Evolutionary conservation across 371 early-diverging fungal genomes (phyloP).

Genomic region (Conidiobolus incongruus): DNA sequence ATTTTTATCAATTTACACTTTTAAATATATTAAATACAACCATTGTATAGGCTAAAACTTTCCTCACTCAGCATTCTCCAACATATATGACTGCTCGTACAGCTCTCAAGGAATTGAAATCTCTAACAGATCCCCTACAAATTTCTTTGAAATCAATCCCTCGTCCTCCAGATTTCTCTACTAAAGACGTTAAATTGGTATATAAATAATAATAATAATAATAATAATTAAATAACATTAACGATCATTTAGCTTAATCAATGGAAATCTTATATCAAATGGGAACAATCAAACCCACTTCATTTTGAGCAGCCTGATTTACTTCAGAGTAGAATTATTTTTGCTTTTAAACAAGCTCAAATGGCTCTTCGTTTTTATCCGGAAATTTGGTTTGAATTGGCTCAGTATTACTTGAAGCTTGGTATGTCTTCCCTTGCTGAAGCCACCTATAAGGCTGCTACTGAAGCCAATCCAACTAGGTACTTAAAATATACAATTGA

Average conservation of each 20-base stretch:
- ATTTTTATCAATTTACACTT: not conserved
- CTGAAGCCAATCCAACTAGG: conserved; percentile 52
- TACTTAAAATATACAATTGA: conserved; percentile 10
- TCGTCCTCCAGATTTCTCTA: conserved; percentile 60
- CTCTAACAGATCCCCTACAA: conserved; percentile 28
- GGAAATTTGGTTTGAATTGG: conserved; percentile 71
- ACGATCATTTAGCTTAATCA: conserved; percentile 18
- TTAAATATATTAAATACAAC: not conserved
- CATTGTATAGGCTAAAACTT: conserved; percentile 50
- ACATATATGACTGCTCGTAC: conserved; percentile 85
- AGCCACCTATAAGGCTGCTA: conserved; percentile 36
- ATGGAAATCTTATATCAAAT: conserved; percentile 72
- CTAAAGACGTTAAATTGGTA: conserved; percentile 42
- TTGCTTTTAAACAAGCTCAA: conserved; percentile 71
- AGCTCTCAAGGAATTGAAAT: conserved; percentile 52
- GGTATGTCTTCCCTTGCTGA: conserved; percentile 51
- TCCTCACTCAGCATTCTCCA: conserved; percentile 55
- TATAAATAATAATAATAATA: not conserved
- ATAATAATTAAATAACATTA: not conserved
- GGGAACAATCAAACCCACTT: conserved; percentile 82
- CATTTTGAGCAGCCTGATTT: conserved; percentile 60
- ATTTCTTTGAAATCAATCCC: conserved; percentile 34
- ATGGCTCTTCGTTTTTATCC: conserved; percentile 64
- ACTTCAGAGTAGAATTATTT: conserved; percentile 64
- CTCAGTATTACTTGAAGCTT: conserved; percentile 38